A percentile compares a stretch with the other conserved stretches of the same genome.
Conservation (phyloP, 306 rosid species). For the Oxytropis ochrocephala region DNA sequence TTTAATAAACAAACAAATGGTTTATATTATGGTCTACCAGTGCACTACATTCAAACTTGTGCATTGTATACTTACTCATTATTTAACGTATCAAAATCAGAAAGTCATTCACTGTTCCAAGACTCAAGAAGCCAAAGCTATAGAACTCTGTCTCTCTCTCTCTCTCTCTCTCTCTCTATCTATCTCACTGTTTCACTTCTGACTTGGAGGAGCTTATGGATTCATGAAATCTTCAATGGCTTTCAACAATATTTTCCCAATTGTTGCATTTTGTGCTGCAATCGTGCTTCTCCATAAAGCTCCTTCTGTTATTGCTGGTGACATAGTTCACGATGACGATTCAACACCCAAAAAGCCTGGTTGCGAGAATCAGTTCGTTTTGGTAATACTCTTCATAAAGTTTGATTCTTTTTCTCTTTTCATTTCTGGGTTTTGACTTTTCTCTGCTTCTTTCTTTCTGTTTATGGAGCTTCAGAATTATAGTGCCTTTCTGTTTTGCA, state of each 20-base stretch:
- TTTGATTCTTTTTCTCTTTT: constrained; percentile 14
- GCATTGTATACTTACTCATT: too few relatives aligned
- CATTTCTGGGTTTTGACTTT: constrained; percentile 25
- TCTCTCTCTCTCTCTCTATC: not conserved
- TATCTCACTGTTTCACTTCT: not conserved
- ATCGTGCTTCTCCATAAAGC: constrained; percentile 30
- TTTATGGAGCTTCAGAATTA: not conserved
- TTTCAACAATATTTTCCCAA: constrained; percentile 28
- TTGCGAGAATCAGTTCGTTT: constrained; percentile 75
- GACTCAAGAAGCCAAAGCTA: not conserved
- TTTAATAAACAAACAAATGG: too few relatives aligned
- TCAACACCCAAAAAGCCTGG: constrained; percentile 90
- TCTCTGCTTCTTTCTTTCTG: not conserved
- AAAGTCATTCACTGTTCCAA: not conserved
- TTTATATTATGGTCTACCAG: too few relatives aligned
- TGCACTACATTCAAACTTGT: too few relatives aligned
- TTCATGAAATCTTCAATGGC: constrained; percentile 51
- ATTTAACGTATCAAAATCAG: not conserved
- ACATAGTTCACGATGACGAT: constrained; percentile 69
- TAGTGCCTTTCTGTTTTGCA: not conserved
- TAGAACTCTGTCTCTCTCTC: not conserved
- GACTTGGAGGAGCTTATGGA: constrained; percentile 33
- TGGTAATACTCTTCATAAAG: constrained; percentile 37
- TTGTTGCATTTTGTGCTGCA: constrained; percentile 22
- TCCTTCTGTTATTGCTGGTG: constrained; percentile 55